Percentiles rank a stretch among this genome's conserved stretches.
Evolutionary conservation across 225 moss, liverwort and hornwort genomes (phyloP).

Genomic region (Asterella californica): DNA sequence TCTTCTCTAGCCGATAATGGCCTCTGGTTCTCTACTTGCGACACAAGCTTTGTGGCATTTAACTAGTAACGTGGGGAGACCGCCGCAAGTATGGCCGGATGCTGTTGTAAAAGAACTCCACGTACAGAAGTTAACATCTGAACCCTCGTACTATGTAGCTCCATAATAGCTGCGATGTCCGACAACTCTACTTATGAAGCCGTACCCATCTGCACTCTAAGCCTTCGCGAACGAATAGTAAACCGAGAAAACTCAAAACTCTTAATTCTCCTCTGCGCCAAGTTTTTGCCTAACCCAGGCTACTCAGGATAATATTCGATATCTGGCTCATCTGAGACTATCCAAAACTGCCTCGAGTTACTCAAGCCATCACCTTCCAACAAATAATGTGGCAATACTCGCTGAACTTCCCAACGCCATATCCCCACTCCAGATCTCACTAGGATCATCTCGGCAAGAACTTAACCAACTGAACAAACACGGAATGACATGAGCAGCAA

Average conservation of each 20-base stretch:
- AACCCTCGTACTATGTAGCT: no score
- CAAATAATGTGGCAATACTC: neutral
- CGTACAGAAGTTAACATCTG: neutral
- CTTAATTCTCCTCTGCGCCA: neutral
- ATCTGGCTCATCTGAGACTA: neutral
- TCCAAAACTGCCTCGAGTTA: neutral
- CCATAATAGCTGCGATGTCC: neutral
- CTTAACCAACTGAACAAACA: neutral
- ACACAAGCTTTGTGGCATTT: neutral
- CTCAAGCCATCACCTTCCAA: neutral
- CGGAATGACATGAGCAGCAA: neutral
- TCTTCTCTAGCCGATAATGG: neutral
- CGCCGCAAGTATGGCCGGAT: neutral
- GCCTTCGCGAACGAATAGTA: neutral
- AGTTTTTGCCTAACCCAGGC: neutral
- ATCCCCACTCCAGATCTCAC: neutral
- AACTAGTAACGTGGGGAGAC: neutral
- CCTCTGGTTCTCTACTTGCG: neutral
- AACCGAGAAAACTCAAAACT: neutral
- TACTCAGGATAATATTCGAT: neutral
- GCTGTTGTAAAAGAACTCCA: neutral
- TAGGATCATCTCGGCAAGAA: neutral
- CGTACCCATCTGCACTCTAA: no score
- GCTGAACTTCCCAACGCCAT: neutral
- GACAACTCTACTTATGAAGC: no score